Percentiles rank a stretch among this genome's conserved stretches.
These are phyloP conservation scores for Candida manassasensis DNA, from an alignment of 805 yeast genomes.

Conservation along the genomic window DNA sequence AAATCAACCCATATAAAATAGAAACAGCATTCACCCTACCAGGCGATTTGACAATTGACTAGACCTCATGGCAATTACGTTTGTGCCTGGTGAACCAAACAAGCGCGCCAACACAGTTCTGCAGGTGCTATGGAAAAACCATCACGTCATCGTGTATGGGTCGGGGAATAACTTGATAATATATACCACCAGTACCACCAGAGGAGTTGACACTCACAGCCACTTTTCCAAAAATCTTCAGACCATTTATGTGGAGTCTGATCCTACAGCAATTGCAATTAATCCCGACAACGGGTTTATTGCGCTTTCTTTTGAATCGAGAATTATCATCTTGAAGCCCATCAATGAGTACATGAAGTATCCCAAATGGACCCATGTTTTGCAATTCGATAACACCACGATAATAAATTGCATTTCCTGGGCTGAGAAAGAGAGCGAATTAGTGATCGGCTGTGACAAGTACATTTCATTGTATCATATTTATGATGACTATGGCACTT, in stretches of 20 bases:
- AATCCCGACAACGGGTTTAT: slow-evolving; percentile 53
- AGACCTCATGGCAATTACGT: slow-evolving; percentile 51
- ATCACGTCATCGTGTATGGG: slow-evolving; percentile 65
- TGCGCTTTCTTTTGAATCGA: slow-evolving; percentile 47
- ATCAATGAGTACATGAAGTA: slow-evolving; percentile 42
- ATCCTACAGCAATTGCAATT: slow-evolving; percentile 63
- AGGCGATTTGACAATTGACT: too few relatives aligned
- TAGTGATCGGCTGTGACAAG: slow-evolving; percentile 53
- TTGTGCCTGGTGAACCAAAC: slow-evolving; percentile 86
- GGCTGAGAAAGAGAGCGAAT: slow-evolving; percentile 51
- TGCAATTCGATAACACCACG: slow-evolving; percentile 15
- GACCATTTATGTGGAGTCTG: slow-evolving; percentile 66
- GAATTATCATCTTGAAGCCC: slow-evolving; percentile 52
- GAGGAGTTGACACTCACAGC: slow-evolving; percentile 5
- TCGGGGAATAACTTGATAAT: slow-evolving; percentile 83
- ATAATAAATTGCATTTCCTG: slow-evolving; percentile 45
- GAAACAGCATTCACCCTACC: too few relatives aligned
- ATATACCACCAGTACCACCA: slow-evolving; percentile 15
- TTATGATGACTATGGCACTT: slow-evolving; percentile 41
- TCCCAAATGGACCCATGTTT: slow-evolving; percentile 43
- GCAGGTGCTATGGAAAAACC: slow-evolving; percentile 62
- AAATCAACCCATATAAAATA: too few relatives aligned
- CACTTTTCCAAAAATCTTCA: slow-evolving; percentile 47
- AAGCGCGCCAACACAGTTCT: slow-evolving; percentile 48
- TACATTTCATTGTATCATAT: slow-evolving; percentile 52